phyloP scores from a whole-genome alignment of 805 yeast genomes.

The Candida chauliodis region DNA sequence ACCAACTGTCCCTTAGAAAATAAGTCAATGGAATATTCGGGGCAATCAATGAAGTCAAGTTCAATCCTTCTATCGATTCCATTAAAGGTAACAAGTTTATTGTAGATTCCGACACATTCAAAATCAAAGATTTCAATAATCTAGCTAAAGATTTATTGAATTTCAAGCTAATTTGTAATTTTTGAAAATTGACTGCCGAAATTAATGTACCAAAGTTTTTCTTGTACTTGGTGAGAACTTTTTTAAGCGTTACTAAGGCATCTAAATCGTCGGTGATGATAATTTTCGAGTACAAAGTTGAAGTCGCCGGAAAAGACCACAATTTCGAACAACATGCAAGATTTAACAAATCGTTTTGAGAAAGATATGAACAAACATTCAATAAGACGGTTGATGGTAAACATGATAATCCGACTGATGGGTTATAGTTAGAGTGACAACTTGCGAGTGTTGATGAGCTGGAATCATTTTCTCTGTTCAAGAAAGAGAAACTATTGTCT shows the following conservation, averaged over 20 bases:
- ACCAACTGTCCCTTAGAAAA: neutral
- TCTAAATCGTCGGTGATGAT: slow-evolving; percentile 5
- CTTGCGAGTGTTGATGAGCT: too few relatives aligned
- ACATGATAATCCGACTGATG: neutral
- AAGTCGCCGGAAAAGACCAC: slow-evolving; percentile 4
- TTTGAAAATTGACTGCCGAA: slow-evolving; percentile 1
- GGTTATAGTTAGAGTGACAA: too few relatives aligned
- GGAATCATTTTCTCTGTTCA: too few relatives aligned
- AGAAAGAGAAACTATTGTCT: too few relatives aligned
- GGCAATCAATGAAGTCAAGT: slow-evolving; percentile 5
- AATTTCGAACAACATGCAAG: neutral
- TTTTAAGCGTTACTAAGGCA: neutral
- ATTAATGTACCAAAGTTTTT: slow-evolving; percentile 4
- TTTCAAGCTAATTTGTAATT: neutral
- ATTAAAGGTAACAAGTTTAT: slow-evolving; percentile 1
- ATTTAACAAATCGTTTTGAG: slow-evolving; percentile 2
- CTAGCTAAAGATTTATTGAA: neutral
- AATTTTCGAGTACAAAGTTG: slow-evolving; percentile 4
- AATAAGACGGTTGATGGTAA: slow-evolving; percentile 1
- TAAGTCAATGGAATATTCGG: slow-evolving; percentile 1
- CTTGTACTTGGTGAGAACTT: slow-evolving; percentile 1
- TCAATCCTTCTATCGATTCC: neutral
- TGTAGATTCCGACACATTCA: slow-evolving; percentile 3
- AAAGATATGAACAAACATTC: neutral
- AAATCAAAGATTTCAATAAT: slow-evolving; percentile 1